Base-by-base conservation (phyloP, 352 stramenopile species). In the Globisporangium paddicum region DNA sequence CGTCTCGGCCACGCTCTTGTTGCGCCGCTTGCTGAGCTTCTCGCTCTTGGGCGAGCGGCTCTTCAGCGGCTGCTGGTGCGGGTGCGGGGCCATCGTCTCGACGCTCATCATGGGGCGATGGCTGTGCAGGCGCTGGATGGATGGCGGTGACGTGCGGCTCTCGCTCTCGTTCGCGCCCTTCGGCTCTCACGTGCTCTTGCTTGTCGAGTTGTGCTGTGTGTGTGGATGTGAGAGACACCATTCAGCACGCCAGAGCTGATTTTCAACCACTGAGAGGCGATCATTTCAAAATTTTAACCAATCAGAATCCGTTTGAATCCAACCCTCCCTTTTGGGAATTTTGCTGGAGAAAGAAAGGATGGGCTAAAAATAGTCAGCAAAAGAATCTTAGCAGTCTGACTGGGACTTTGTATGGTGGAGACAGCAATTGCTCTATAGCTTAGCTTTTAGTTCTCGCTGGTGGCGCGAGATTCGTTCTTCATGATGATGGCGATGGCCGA, bases 1-100 rank as follows among this genome's bases (percentile, higher is more conserved):
- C 44, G 79, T 71, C 57, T 87, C 74, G 37, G 76, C 79, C 28
- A 90, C 70, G 47, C 53, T 64, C 65, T 73, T 78, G 45, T 66
- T 57, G 53, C 37, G 59, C 50, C 28, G 49, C 40, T 64, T 59
- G n/a, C n/a, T n/a, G 14, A 38, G n/a, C 9, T n/a, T 25, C 45
- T 28, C 19, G 23, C 30, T 63, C 26, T 63, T 58, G 13, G 55
- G 45, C 45, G 55, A 55, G 30, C 42, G 55, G 30, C 32, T 19
- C 58, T 46, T 41, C 49, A 30, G 28, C 40, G 26, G 40, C 34
- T 55, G 54, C 14, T 21, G 23, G 2, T 50, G 55, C 14, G 32
- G 34, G 14, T 47, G 47, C 5, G 46, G 23, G 13, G 47, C 13
- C 25, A 48, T 52, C 7, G 38, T 32, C 25, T 62, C 56, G 37